Percentiles rank a stretch among this genome's conserved stretches.
phyloP scores from a whole-genome alignment of 2,329 filamentous ascomycete genomes.

The Fusarium citri region DNA sequence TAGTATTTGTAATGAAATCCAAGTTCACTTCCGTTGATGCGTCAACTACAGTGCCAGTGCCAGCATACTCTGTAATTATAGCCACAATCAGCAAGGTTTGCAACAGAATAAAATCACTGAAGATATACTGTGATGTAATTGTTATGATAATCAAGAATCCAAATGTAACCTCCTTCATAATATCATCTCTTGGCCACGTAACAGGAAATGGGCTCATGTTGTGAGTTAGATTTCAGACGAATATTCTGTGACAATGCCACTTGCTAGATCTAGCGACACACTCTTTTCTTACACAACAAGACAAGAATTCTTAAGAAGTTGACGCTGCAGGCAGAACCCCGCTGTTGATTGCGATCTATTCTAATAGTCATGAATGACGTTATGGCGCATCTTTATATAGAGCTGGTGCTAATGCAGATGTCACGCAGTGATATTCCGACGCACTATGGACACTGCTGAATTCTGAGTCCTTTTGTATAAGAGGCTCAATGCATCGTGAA shows the following conservation, averaged over 20 bases:
- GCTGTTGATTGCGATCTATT: slow-evolving; percentile 21
- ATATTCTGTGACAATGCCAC: not conserved
- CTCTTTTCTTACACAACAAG: not conserved
- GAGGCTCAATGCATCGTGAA: slow-evolving; percentile 15
- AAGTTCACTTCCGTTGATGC: not conserved
- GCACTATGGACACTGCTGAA: slow-evolving; percentile 3
- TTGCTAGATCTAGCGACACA: not conserved
- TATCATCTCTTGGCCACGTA: not conserved
- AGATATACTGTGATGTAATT: not conserved
- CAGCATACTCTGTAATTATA: not conserved
- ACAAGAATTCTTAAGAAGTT: not conserved
- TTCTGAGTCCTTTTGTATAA: slow-evolving; percentile 5
- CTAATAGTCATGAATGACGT: slow-evolving; percentile 42
- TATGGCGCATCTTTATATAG: slow-evolving; percentile 43
- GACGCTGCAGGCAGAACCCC: slow-evolving; percentile 20
- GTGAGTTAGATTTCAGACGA: not conserved
- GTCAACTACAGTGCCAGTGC: not conserved
- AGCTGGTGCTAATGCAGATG: slow-evolving; percentile 5
- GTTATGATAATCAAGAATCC: too few relatives aligned
- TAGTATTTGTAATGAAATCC: not conserved
- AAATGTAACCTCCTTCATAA: not conserved
- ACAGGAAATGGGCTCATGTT: not conserved
- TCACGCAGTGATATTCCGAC: slow-evolving; percentile 2
- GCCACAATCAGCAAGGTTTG: not conserved
- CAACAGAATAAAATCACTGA: not conserved